Evolutionary conservation across 129 eudicot species (phyloP).

Genomic region (Glebionis coronaria): DNA sequence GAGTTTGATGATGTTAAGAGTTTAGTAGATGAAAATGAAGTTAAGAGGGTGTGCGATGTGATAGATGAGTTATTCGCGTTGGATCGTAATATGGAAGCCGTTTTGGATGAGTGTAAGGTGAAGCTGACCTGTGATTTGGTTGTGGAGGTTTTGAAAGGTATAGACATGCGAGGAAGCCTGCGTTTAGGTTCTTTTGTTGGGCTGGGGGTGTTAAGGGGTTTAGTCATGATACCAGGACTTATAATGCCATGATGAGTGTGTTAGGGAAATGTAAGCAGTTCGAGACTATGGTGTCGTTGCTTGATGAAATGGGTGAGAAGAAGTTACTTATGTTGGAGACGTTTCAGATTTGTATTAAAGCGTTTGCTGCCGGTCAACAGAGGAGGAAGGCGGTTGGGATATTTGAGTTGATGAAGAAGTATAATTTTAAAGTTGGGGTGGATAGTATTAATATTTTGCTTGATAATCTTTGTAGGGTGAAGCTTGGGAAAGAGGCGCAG

Average conservation of each 20-base stretch:
- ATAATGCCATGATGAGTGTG: slow-evolving; percentile 61
- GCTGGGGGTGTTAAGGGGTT: slow-evolving; percentile 52
- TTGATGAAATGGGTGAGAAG: slow-evolving; percentile 89
- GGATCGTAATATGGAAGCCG: slow-evolving; percentile 97
- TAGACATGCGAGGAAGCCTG: slow-evolving; percentile 74
- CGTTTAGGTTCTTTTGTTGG: slow-evolving; percentile 88
- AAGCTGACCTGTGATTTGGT: slow-evolving; percentile 69
- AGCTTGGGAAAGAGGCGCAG: slow-evolving; percentile 86
- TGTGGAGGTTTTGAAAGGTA: slow-evolving; percentile 72
- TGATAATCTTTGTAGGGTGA: slow-evolving; percentile 78
- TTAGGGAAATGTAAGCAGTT: slow-evolving; percentile 83
- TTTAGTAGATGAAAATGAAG: slow-evolving; percentile 59
- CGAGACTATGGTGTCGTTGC: slow-evolving; percentile 78
- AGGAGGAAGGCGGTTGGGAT: slow-evolving; percentile 79
- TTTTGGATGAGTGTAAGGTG: slow-evolving; percentile 66
- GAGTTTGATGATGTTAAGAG: slow-evolving; percentile 20
- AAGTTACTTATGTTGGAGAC: slow-evolving; percentile 71
- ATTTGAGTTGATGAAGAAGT: slow-evolving; percentile 82
- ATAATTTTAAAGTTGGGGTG: slow-evolving; percentile 62
- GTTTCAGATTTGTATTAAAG: slow-evolving; percentile 60
- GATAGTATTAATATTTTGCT: slow-evolving; percentile 73
- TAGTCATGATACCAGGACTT: slow-evolving; percentile 70
- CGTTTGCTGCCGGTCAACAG: slow-evolving; percentile 75
- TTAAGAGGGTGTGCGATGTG: slow-evolving; percentile 67
- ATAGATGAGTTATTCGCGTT: slow-evolving; percentile 76